Evolutionary conservation across 83 land plant genomes (phyloP).

Genomic region (Thuja plicata): DNA sequence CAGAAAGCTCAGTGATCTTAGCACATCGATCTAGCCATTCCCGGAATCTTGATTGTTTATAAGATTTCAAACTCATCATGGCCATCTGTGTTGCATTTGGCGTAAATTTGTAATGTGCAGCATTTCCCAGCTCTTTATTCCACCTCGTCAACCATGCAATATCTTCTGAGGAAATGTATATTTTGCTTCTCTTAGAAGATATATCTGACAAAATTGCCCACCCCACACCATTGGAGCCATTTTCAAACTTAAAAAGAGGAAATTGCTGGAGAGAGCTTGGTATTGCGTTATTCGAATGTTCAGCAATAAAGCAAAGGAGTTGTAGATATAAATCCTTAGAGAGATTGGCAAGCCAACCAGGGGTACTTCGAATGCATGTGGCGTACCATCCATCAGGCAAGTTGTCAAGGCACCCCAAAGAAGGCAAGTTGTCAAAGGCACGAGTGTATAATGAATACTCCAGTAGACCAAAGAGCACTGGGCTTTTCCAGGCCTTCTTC

Average conservation of each 20-base stretch:
- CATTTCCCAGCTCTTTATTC: conserved; percentile 29
- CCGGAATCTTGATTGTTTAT: not conserved
- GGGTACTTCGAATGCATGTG: conserved; percentile 22
- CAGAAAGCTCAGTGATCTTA: not conserved
- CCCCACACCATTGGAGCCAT: not conserved
- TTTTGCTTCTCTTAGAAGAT: not conserved
- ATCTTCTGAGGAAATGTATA: not conserved
- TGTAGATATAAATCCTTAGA: conserved; percentile 46
- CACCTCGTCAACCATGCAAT: conserved; percentile 40
- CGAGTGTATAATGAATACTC: not conserved
- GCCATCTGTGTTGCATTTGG: conserved; percentile 28
- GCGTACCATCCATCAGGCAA: conserved; percentile 34
- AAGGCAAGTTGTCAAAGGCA: not conserved
- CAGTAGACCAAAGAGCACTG: not conserved
- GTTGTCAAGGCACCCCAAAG: conserved; percentile 35
- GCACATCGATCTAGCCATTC: not conserved
- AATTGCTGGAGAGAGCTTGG: not conserved
- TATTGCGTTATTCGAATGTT: conserved; percentile 22
- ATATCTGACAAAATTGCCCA: conserved; percentile 15
- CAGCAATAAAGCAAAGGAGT: conserved; percentile 38
- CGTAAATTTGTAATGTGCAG: conserved; percentile 16
- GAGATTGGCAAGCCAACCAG: conserved; percentile 25
- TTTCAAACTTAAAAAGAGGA: conserved; percentile 34
- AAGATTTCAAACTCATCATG: not conserved
- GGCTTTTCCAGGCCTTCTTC: conserved; percentile 13